Conservation (phyloP, 148 eudicot genomes). For the Silene uniflora region DNA sequence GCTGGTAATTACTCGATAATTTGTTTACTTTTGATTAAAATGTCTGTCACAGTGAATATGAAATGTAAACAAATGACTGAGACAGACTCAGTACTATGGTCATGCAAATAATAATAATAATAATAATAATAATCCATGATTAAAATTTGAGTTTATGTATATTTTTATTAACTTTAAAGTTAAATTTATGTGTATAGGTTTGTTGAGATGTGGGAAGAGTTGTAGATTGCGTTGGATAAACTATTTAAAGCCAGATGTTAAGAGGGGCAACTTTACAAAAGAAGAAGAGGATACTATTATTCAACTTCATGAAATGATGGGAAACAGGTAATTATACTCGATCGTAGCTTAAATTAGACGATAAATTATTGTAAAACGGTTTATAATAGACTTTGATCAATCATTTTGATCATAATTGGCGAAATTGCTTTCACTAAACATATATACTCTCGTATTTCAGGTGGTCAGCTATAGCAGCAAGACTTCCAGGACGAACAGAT, state of each 20-base stretch:
- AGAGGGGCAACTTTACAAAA: conserved; percentile 62
- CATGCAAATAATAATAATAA: no score
- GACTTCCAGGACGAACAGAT: conserved; percentile 74
- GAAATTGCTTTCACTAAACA: not conserved
- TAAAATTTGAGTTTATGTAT: not conserved
- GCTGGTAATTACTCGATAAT: conserved; percentile 34
- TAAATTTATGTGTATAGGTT: conserved; percentile 29
- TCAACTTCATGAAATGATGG: conserved; percentile 61
- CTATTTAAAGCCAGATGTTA: conserved; percentile 65
- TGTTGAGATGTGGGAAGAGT: conserved; percentile 75
- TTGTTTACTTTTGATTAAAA: no score
- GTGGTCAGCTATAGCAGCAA: conserved; percentile 80
- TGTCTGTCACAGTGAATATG: no score
- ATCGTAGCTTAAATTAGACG: no score
- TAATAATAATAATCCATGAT: no score
- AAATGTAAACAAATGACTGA: no score
- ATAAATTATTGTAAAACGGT: no score
- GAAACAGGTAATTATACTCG: conserved; percentile 49
- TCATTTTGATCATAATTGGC: no score
- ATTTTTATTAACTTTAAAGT: not conserved
- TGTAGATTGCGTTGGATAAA: conserved; percentile 77
- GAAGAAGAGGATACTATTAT: conserved; percentile 71
- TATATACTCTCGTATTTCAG: conserved; percentile 24
- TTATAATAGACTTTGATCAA: no score
- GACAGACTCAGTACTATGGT: no score